These are phyloP conservation scores for Cyclanthera cordifolia DNA, from an alignment of 306 rosid species.

Conservation along the genomic window DNA sequence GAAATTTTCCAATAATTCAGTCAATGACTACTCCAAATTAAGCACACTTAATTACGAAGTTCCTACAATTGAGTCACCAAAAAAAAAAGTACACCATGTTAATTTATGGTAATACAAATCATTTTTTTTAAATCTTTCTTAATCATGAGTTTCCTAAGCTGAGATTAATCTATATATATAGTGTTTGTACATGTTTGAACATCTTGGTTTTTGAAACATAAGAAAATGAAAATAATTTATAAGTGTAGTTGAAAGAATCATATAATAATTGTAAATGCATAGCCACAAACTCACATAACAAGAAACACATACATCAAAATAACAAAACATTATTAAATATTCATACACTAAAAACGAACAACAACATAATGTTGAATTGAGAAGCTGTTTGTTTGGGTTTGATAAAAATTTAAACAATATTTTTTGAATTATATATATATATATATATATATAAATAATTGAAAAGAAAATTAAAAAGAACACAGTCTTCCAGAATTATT, in stretches of 20 bases:
- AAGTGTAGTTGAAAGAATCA: neutral
- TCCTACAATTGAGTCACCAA: too few species aligned
- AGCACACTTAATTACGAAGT: too few species aligned
- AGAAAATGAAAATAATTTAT: neutral
- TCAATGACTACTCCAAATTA: too few species aligned
- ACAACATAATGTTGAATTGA: neutral
- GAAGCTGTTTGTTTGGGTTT: neutral
- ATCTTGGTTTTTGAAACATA: neutral
- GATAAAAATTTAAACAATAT: neutral
- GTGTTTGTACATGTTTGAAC: neutral
- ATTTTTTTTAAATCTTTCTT: too few species aligned
- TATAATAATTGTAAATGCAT: neutral
- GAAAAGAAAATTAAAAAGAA: neutral
- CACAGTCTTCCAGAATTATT: slow-evolving; percentile 5
- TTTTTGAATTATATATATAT: neutral
- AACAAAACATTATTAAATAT: neutral
- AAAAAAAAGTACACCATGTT: too few species aligned
- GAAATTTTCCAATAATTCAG: too few species aligned
- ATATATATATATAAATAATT: neutral
- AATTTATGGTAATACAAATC: too few species aligned
- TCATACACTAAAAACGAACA: neutral
- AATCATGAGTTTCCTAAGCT: too few species aligned
- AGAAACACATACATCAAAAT: neutral
- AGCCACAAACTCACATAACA: neutral
- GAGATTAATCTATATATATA: neutral